Conservation (phyloP, 805 yeast species). For the Nakazawaea wyomingensis region DNA sequence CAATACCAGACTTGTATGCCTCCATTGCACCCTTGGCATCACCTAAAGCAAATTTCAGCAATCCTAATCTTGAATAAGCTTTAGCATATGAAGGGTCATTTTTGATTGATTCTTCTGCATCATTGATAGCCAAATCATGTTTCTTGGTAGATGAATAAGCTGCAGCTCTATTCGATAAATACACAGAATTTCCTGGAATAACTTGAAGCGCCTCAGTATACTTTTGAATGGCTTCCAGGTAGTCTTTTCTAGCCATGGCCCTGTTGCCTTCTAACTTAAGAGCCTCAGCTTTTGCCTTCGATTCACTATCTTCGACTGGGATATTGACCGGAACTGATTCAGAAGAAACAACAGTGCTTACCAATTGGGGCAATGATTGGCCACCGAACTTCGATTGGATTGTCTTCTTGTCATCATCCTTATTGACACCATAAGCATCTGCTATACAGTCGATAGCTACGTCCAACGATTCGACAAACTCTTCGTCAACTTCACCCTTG, state of each 20-base stretch:
- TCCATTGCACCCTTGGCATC: slow-evolving; percentile 84
- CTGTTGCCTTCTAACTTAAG: slow-evolving; percentile 85
- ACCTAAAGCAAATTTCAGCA: slow-evolving; percentile 93
- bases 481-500: slow-evolving; percentile 64
- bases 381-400: slow-evolving; percentile 38
- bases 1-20: slow-evolving; percentile 85
- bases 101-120: slow-evolving; percentile 77
- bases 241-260: slow-evolving; percentile 77
- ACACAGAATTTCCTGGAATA: slow-evolving; percentile 72
- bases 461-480: slow-evolving; percentile 82
- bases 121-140: slow-evolving; percentile 73
- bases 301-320: slow-evolving; percentile 44
- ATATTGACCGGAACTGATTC: slow-evolving; percentile 35
- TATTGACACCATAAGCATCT: slow-evolving; percentile 73
- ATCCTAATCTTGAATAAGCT: slow-evolving; percentile 92
- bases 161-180: slow-evolving; percentile 92
- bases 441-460: slow-evolving; percentile 91
- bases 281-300: slow-evolving; percentile 71
- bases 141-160: slow-evolving; percentile 78
- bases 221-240: slow-evolving; percentile 61
- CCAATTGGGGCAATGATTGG: slow-evolving; percentile 40
- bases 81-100: slow-evolving; percentile 79
- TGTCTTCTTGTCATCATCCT: slow-evolving; percentile 37
- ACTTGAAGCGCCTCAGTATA: slow-evolving; percentile 77
- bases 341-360: slow-evolving; percentile 22